Percentiles rank a stretch among this genome's conserved stretches.
Conservation (phyloP, 108 stramenopile species). For the Conticribra guillardii region DNA sequence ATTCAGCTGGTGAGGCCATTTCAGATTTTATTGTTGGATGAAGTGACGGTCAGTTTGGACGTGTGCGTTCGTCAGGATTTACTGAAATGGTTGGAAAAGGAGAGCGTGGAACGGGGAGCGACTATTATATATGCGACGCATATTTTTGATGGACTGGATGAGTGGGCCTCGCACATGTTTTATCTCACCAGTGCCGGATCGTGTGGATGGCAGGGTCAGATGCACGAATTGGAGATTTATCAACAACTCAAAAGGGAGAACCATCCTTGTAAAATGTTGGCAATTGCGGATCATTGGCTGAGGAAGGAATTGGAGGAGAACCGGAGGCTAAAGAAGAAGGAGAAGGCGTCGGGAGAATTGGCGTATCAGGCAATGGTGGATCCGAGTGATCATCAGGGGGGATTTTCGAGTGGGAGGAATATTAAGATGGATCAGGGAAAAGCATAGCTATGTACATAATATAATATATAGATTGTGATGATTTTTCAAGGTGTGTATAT, state of each 20-base stretch:
- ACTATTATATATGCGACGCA: conserved; percentile 99
- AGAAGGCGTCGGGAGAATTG: conserved; percentile 69
- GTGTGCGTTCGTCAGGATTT: conserved; percentile 95
- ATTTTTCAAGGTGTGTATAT: too few relatives aligned
- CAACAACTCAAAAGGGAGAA: conserved; percentile 71
- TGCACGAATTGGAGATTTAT: conserved; percentile 79
- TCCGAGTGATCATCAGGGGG: conserved; percentile 82
- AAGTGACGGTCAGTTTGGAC: conserved; percentile 96
- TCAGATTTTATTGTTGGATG: conserved; percentile 94
- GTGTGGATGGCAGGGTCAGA: conserved; percentile 86
- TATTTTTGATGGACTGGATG: conserved; percentile 96
- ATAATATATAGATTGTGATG: too few relatives aligned
- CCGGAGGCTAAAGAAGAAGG: conserved; percentile 47
- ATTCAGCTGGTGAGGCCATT: conserved; percentile 96
- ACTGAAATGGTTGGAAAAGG: conserved; percentile 89
- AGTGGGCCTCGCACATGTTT: conserved; percentile 66
- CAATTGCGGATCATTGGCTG: conserved; percentile 88
- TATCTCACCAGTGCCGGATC: conserved; percentile 74
- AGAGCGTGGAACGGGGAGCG: conserved; percentile 88
- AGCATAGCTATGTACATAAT: too few relatives aligned
- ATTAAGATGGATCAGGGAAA: too few relatives aligned
- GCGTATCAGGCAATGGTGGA: conserved; percentile 59
- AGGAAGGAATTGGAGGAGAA: conserved; percentile 78
- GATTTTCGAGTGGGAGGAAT: conserved; percentile 81
- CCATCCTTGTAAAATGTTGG: conserved; percentile 83